Conservation (phyloP, 495 filamentous ascomycete species). For the Aspergillus bridgeri region DNA sequence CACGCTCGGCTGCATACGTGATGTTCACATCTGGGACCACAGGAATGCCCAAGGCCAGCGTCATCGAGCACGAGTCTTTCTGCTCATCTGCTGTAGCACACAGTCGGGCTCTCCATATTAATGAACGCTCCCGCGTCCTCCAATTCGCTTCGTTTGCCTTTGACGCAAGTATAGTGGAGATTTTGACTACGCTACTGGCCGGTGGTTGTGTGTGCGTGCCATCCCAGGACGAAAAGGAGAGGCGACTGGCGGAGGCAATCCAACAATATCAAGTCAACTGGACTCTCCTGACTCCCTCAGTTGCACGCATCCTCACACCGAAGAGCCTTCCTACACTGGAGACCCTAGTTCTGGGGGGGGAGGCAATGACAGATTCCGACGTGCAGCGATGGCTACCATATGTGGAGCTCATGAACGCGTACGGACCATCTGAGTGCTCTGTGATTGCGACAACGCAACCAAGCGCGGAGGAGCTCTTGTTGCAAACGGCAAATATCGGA, state of each 20-base stretch:
- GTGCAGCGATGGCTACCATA: conserved; percentile 28
- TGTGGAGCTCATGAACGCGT: conserved; percentile 39
- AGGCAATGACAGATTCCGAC: conserved; percentile 22
- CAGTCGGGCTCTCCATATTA: neutral
- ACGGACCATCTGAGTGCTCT: conserved; percentile 50
- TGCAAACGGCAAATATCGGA: conserved; percentile 9
- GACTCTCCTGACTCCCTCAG: conserved; percentile 28
- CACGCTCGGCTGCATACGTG: neutral
- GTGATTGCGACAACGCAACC: too few species aligned
- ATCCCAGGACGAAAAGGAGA: conserved; percentile 43
- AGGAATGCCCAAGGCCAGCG: neutral
- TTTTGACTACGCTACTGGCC: neutral
- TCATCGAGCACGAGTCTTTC: neutral
- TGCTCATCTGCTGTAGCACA: neutral
- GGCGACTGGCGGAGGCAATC: conserved; percentile 29
- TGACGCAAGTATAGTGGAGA: neutral
- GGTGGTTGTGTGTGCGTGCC: conserved; percentile 30
- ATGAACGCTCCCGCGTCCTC: neutral
- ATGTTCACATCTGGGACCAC: neutral
- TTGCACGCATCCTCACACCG: conserved; percentile 21
- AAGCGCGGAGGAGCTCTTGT: too few species aligned
- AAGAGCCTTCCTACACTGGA: conserved; percentile 19
- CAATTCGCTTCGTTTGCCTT: neutral
- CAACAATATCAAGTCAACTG: conserved; percentile 24
- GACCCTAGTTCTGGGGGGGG: conserved; percentile 24